Evolutionary conservation across 1,139 yeast species (phyloP).

Genomic region (Nakaseomyces uthaithaninus): DNA sequence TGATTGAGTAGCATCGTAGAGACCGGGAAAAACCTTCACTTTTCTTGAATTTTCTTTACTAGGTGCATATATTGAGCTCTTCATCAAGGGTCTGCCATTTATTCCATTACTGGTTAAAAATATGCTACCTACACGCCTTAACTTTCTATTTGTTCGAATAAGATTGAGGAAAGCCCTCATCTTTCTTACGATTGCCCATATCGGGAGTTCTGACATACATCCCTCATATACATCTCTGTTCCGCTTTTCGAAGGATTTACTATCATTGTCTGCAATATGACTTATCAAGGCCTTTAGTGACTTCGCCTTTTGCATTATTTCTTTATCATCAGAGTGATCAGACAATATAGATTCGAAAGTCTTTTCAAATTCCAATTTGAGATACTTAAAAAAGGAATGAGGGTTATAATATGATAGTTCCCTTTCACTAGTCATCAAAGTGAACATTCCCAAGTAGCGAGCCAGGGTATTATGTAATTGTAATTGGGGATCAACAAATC

Average conservation of each 20-base stretch:
- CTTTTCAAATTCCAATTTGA: constrained; percentile 12
- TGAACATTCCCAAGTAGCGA: constrained; percentile 49
- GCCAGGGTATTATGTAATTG: constrained; percentile 49
- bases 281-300: constrained; percentile 13
- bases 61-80: constrained; percentile 40
- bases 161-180: constrained; percentile 50
- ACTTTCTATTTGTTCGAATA: constrained; percentile 46
- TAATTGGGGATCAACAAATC: constrained; percentile 48
- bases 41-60: constrained; percentile 28
- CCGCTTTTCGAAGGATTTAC: constrained; percentile 21
- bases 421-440: constrained; percentile 46
- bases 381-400: constrained; percentile 26
- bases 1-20: constrained; percentile 34
- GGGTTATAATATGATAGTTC: constrained; percentile 38
- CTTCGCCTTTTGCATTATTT: constrained; percentile 13
- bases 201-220: constrained; percentile 56
- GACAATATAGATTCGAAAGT: background rate
- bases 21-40: constrained; percentile 36
- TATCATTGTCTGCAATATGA: constrained; percentile 13
- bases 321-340: constrained; percentile 14
- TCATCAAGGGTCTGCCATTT: constrained; percentile 36
- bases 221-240: constrained; percentile 36
- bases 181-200: constrained; percentile 57
- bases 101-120: constrained; percentile 33
- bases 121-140: constrained; percentile 43